Evolutionary conservation across 2,329 filamentous ascomycete species (phyloP).

Genomic region (Cladosporium sp.): DNA sequence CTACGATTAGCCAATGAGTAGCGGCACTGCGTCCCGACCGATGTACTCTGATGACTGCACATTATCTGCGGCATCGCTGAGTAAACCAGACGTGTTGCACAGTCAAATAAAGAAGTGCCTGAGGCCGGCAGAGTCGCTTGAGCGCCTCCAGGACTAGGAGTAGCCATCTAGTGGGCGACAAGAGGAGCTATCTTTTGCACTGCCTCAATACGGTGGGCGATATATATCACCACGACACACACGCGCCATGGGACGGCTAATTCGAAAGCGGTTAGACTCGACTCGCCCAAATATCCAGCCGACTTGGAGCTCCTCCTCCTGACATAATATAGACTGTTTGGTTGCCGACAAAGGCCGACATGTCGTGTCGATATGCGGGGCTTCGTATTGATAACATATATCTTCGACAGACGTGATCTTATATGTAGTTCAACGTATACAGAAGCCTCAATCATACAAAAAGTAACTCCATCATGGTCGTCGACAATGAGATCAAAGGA

Average conservation of each 20-base stretch:
- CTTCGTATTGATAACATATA: neutral
- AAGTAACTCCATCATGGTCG: conserved; percentile 14
- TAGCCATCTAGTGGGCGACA: conserved; percentile 10
- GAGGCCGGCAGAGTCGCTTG: conserved; percentile 15
- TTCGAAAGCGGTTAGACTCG: neutral
- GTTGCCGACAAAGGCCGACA: conserved; percentile 6
- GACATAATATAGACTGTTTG: neutral
- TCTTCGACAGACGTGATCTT: neutral
- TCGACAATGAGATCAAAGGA: conserved; percentile 48
- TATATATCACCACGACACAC: neutral
- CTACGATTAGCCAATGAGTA: neutral
- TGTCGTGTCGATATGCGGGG: neutral
- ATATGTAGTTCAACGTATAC: neutral
- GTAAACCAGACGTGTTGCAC: conserved; percentile 2
- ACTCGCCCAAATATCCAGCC: neutral
- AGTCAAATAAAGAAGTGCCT: conserved; percentile 12
- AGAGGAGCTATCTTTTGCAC: conserved; percentile 17
- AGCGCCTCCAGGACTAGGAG: neutral
- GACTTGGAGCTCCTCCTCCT: neutral
- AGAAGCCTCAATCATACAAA: neutral
- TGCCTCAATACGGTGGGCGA: conserved; percentile 13
- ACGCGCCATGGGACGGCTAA: neutral
- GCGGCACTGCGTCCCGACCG: conserved; percentile 1
- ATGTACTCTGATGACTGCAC: conserved; percentile 18
- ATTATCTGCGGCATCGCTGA: conserved; percentile 6